Base-by-base conservation (phyloP, 164 flowering plant genomes). In the Vitis rotundifolia region DNA sequence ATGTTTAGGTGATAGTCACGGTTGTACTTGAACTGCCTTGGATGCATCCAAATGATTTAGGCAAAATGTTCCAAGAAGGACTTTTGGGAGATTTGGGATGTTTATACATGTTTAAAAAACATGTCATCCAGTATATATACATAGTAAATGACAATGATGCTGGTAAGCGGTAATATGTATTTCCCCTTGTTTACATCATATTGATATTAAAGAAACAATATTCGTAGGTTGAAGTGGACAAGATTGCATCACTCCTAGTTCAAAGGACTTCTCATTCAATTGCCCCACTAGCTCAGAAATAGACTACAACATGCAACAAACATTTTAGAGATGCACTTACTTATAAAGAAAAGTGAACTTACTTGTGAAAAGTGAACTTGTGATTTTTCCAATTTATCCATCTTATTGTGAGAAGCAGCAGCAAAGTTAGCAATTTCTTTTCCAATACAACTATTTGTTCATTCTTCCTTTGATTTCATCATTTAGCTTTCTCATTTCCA, bases 211-310 rank as follows among this genome's bases (percentile, higher is more conserved):
- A 54, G 29, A 61, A 51, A 69, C 14, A 28, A 49, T 10, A 11
- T 16, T 44, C 8, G 13, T 7, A 37, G 11, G 55, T 16, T 44
- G 53, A 64, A 14, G 58, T 37, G 47, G 12, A 51, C 29, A 56
- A 63, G 62, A 61, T 56, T 63, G 64, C 29, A 67, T 83, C 71
- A 94, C 99, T 97, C 93, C 99, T 59, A 95, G 96, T 77, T 93
- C 99, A 76, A 95, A 88, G 57, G 99, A 89, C 78, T 95, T 93
- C 89, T 95, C 97, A 77, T 85, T 93, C 70, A 95, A 75, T 81
- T 91, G 98, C 49, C 64, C 88, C 79, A 73, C 73, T 66, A 95
- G 79, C 61, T 93, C 94, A 74, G 87, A 79, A 67, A 90, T 71
- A 67, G 93, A 76, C 99, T 91, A 90, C 81, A 82, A 62, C 62